A percentile compares a stretch with the other conserved stretches of the same genome.
Conservation (phyloP, 2,329 filamentous ascomycete genomes). For the Calonectria pauciramosa region DNA sequence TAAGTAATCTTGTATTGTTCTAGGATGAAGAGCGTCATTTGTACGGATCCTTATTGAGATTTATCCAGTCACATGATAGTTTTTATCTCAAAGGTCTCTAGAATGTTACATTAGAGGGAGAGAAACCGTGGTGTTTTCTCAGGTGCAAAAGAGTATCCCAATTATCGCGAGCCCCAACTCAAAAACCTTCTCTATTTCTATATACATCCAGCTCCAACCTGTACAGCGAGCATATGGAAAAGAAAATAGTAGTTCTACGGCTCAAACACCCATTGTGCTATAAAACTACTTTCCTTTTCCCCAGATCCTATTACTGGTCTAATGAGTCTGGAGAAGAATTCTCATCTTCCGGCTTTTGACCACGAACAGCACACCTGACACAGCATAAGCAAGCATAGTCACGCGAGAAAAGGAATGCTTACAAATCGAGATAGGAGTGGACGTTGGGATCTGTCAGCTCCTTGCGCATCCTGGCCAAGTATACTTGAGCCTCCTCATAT, state of each 20-base stretch:
- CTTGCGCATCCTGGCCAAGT: constrained; percentile 27
- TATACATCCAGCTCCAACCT: too few relatives aligned
- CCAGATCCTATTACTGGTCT: too few relatives aligned
- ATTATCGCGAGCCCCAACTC: too few relatives aligned
- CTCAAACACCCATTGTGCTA: too few relatives aligned
- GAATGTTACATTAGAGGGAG: not conserved
- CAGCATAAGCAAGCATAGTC: not conserved
- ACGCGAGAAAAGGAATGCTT: not conserved
- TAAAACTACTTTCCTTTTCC: too few relatives aligned
- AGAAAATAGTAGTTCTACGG: too few relatives aligned
- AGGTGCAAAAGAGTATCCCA: not conserved
- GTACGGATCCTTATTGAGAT: not conserved
- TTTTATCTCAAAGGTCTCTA: not conserved
- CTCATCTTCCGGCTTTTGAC: constrained; percentile 4
- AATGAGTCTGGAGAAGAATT: not conserved
- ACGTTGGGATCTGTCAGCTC: constrained; percentile 21
- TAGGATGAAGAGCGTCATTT: not conserved
- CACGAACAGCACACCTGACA: constrained; percentile 8
- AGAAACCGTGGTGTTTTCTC: not conserved
- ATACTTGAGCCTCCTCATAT: constrained; percentile 25
- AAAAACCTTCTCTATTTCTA: too few relatives aligned
- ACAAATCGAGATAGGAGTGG: constrained; percentile 24
- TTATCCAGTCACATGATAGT: not conserved
- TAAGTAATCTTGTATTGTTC: not conserved
- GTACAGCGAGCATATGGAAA: too few relatives aligned